A percentile compares a stretch with the other conserved stretches of the same genome.
Evolutionary conservation across 306 rosid genomes (phyloP).

Genomic region (Abrus precatorius): DNA sequence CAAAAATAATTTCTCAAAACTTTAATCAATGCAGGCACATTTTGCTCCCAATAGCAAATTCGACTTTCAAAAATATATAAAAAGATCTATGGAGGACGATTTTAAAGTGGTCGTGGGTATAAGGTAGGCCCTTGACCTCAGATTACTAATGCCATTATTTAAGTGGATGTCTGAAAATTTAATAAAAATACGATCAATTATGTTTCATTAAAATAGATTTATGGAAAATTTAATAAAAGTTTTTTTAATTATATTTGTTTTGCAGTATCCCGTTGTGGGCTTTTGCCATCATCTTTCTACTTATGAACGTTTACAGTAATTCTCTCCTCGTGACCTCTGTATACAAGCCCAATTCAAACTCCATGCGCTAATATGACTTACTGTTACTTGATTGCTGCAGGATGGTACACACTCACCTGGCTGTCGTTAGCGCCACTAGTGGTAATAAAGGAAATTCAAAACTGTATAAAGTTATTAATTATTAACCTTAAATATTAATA

Average conservation of each 20-base stretch:
- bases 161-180: too few relatives aligned
- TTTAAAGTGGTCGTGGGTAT: constrained; percentile 76
- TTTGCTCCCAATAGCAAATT: constrained; percentile 68
- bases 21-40: constrained; percentile 65
- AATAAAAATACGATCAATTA: too few relatives aligned
- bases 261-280: constrained; percentile 73
- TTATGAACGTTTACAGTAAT: constrained; percentile 68
- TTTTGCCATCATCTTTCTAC: constrained; percentile 66
- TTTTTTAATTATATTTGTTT: constrained; percentile 10
- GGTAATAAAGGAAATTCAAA: constrained; percentile 47
- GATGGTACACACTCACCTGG: constrained; percentile 69
- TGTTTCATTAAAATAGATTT: too few relatives aligned
- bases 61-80: constrained; percentile 75
- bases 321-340: constrained; percentile 1
- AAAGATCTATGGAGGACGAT: constrained; percentile 84
- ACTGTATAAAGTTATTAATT: not conserved
- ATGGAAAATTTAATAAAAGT: too few relatives aligned
- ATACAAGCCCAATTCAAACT: not conserved
- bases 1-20: too few relatives aligned
- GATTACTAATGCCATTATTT: not conserved
- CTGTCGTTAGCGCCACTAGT: constrained; percentile 64
- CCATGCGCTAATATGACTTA: not conserved
- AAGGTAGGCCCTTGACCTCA: constrained; percentile 52
- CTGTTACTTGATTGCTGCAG: constrained; percentile 44
- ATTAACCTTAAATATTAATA: not conserved